These are phyloP conservation scores for Barnettozyma californica DNA, from an alignment of 805 yeast genomes.

Conservation along the genomic window DNA sequence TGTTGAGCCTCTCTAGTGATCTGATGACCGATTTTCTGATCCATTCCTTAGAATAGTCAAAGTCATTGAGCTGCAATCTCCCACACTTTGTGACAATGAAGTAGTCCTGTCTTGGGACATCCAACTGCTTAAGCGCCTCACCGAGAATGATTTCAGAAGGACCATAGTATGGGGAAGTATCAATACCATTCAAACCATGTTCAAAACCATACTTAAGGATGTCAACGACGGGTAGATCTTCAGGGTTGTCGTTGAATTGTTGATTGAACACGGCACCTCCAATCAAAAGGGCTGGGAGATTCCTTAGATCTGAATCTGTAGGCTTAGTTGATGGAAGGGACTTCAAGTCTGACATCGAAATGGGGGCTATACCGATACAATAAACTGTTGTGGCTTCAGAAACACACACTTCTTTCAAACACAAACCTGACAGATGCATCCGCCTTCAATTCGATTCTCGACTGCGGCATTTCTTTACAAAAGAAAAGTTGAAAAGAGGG, in stretches of 20 bases:
- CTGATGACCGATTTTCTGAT: constrained; percentile 60
- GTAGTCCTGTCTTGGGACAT: constrained; percentile 53
- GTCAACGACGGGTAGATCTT: constrained; percentile 47
- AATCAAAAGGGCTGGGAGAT: constrained; percentile 54
- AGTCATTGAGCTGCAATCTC: constrained; percentile 57
- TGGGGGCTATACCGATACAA: background rate
- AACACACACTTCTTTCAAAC: no score
- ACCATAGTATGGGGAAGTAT: constrained; percentile 92
- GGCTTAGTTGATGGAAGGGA: constrained; percentile 16
- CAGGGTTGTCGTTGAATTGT: constrained; percentile 72
- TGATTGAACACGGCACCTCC: constrained; percentile 90
- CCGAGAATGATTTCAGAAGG: constrained; percentile 79
- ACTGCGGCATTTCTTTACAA: background rate
- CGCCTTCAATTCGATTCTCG: background rate
- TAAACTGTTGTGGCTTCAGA: no score
- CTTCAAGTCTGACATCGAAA: constrained; percentile 8
- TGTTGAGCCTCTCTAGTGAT: constrained; percentile 60
- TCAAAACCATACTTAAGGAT: constrained; percentile 57
- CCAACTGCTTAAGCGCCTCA: constrained; percentile 43
- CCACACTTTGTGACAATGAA: constrained; percentile 86
- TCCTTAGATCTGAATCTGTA: constrained; percentile 23
- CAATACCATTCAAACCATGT: constrained; percentile 70
- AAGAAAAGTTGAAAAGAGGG: background rate
- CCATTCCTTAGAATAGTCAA: constrained; percentile 63
- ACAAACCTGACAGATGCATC: background rate